Evolutionary conservation across 495 filamentous ascomycete species (phyloP).

Genomic region (Hypomontagnella monticulosa): DNA sequence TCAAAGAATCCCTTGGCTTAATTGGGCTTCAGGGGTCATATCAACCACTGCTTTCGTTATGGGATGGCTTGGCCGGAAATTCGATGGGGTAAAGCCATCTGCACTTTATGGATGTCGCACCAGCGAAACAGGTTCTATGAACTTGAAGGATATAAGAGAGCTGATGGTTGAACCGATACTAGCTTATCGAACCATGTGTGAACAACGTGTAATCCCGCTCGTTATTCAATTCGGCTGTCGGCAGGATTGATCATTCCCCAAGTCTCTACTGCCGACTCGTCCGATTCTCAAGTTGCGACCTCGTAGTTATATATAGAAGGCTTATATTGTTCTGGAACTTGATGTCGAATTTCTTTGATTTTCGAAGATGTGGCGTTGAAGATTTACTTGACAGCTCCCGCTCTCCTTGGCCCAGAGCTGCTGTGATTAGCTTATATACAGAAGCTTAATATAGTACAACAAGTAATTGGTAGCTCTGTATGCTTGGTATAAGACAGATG

Average conservation of each 20-base stretch:
- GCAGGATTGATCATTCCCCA: neutral
- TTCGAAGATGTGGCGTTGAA: constrained; percentile 9
- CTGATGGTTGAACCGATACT: neutral
- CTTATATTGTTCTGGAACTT: neutral
- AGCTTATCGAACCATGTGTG: too few relatives aligned
- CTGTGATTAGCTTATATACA: constrained; percentile 23
- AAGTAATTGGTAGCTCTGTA: neutral
- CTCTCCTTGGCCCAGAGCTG: neutral
- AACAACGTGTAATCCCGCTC: too few relatives aligned
- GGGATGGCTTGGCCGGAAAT: constrained; percentile 29
- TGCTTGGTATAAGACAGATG: constrained; percentile 2
- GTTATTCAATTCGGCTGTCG: too few relatives aligned
- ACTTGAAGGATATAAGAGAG: neutral
- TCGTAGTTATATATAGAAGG: neutral
- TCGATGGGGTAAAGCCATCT: constrained; percentile 26
- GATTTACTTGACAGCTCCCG: neutral
- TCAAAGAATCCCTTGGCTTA: constrained; percentile 15
- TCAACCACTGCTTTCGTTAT: neutral
- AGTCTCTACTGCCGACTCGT: neutral
- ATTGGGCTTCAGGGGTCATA: constrained; percentile 1
- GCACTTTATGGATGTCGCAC: constrained; percentile 1
- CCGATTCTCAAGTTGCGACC: neutral
- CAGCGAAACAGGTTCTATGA: neutral
- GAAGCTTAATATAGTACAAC: constrained; percentile 27
- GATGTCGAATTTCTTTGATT: constrained; percentile 7